Percentiles rank a stretch among this genome's conserved stretches.
Conservation (phyloP, 2,329 filamentous ascomycete genomes). For the Aspergillus eucalypticola region DNA sequence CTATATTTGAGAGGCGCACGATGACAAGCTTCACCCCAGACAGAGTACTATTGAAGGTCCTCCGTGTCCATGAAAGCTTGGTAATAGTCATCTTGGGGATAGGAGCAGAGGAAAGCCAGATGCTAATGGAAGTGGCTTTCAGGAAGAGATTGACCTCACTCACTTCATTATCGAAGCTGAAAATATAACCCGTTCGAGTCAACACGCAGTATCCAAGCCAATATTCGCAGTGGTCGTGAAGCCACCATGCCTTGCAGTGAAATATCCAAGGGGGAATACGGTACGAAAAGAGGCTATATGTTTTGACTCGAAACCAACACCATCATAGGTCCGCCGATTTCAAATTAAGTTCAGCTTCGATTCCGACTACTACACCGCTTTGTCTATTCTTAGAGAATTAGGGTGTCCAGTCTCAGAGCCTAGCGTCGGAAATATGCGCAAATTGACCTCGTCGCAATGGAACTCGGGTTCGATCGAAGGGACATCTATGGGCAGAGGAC, state of each 20-base stretch:
- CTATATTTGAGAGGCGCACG: slow-evolving; percentile 36
- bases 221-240: slow-evolving; percentile 46
- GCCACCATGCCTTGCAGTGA: slow-evolving; percentile 48
- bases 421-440: slow-evolving; percentile 24
- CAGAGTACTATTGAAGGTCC: slow-evolving; percentile 35
- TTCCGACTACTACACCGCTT: slow-evolving; percentile 43
- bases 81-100: slow-evolving; percentile 26
- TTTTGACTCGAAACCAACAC: background rate
- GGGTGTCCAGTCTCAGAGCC: slow-evolving; percentile 48
- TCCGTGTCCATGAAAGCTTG: slow-evolving; percentile 37
- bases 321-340: slow-evolving; percentile 44
- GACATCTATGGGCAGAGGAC: slow-evolving; percentile 5
- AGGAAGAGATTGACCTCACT: slow-evolving; percentile 47
- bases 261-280: slow-evolving; percentile 35
- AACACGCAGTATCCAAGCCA: slow-evolving; percentile 28
- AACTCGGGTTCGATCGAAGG: slow-evolving; percentile 18
- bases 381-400: slow-evolving; percentile 44
- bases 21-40: slow-evolving; percentile 7
- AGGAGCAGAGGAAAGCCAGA: background rate
- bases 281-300: background rate
- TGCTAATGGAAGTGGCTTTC: background rate
- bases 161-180: slow-evolving; percentile 31
- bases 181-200: slow-evolving; percentile 17
- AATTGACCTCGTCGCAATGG: slow-evolving; percentile 32
- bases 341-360: slow-evolving; percentile 47